Evolutionary conservation across 2,329 filamentous ascomycete species (phyloP), one percentile per base, ranked within the genome.

Genomic region (Plectosphaerella cucumerina): DNA sequence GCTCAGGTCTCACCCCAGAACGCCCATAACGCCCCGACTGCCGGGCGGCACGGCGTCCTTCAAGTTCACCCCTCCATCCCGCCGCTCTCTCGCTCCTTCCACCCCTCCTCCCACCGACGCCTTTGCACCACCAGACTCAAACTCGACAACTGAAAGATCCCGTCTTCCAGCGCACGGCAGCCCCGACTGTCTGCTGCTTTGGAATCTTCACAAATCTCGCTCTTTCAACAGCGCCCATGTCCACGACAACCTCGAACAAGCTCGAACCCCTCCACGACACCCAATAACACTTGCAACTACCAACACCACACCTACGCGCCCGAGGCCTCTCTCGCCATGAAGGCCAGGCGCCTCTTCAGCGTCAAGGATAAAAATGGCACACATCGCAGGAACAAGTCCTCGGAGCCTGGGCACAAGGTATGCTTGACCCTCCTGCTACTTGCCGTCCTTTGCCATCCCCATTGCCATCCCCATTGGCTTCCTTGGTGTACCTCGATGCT

Each of bases 301-400:
- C 9, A 49, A 34, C 14, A 44, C 5, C n/a, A n/a, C n/a, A n/a
- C 15, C 22, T 18, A 18, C 43, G 33, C 44, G 8, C 8, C 18
- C 41, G 21, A 21, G 41, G 42, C 21, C 22, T 18, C 26, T 48
- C 57, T 54, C 62, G 75, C 58, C 62, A 81, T 82, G 75, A 82
- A 79, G 68, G 69, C 74, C 56, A 84, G 81, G 64, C 84, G 86
- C 61, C 85, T 90, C 65, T 81, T 89, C 53, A 88, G 82, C 67
- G 76, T 86, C 59, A 81, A 86, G 58, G 87, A 90, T 61, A 90
- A 81, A 69, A 76, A 75, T 65, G 74, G 71, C 53, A 58, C 65
- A 35, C 77, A 82, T 58, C 73, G 72, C 52, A 76, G 80, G 53
- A 76, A 74, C 60, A 82, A 78, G 60, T 83, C 80, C 44, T 73